A percentile compares a stretch with the other conserved stretches of the same genome.
phyloP scores from a whole-genome alignment of 2,329 filamentous ascomycete species.

The Trichoderma sp. region DNA sequence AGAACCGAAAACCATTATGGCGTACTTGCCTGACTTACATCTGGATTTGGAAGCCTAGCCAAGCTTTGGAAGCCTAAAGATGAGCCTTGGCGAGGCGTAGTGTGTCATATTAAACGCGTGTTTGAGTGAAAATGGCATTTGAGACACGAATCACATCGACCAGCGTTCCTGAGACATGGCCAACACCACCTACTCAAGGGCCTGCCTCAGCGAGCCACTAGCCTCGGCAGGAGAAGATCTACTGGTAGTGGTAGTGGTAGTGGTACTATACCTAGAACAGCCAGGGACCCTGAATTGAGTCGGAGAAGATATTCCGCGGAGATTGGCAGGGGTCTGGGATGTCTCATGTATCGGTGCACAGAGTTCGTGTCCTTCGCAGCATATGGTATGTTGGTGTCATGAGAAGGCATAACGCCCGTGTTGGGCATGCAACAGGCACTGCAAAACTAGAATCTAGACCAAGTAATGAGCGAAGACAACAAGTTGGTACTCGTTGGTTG shows the following conservation, averaged over 20 bases:
- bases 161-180: neutral
- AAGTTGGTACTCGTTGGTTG: neutral
- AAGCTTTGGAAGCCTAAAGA: too few species aligned
- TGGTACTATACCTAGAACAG: neutral
- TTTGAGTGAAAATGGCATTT: neutral
- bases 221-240: neutral
- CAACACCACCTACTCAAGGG: neutral
- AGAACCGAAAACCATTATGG: neutral
- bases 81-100: neutral
- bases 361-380: neutral
- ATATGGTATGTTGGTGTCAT: neutral
- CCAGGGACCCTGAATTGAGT: neutral
- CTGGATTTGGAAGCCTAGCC: neutral
- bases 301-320: neutral
- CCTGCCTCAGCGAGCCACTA: neutral
- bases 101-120: neutral
- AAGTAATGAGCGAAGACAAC: neutral
- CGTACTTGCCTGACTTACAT: neutral
- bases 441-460: neutral
- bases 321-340: neutral
- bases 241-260: neutral
- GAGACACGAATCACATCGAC: slow-evolving; percentile 6
- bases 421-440: neutral
- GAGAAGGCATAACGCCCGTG: neutral
- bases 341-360: neutral